Conservation (phyloP, 2,329 filamentous ascomycete genomes). For the Colletotrichum scovillei region DNA sequence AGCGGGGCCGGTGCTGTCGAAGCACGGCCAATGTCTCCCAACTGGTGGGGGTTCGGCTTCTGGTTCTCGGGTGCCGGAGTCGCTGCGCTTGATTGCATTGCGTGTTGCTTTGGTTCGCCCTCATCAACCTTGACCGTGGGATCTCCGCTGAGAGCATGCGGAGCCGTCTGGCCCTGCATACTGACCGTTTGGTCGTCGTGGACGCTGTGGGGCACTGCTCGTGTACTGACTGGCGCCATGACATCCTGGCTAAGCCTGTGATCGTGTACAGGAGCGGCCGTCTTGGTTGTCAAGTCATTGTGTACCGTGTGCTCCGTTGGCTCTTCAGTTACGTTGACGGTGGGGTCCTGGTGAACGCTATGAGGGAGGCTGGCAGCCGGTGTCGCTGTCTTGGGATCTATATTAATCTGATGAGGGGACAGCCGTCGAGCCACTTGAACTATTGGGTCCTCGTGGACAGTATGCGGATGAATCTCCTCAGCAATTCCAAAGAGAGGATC, state of each 20-base stretch:
- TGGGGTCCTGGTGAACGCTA: slow-evolving; percentile 7
- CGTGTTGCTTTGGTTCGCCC: slow-evolving; percentile 2
- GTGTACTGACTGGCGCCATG: not conserved
- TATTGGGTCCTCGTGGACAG: slow-evolving; percentile 18
- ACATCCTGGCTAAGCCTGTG: slow-evolving; percentile 23
- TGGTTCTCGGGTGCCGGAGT: not conserved
- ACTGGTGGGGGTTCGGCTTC: not conserved
- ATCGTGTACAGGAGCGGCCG: not conserved
- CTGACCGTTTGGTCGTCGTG: slow-evolving; percentile 13
- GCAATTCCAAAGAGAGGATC: slow-evolving; percentile 20
- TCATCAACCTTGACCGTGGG: not conserved
- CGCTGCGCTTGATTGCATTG: not conserved
- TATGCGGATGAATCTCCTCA: slow-evolving; percentile 18
- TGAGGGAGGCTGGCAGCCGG: not conserved
- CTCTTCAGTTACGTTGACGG: not conserved
- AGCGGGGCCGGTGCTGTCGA: not conserved
- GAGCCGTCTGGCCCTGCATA: not conserved
- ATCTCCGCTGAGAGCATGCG: slow-evolving; percentile 1
- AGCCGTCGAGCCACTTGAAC: not conserved
- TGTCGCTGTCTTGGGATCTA: not conserved
- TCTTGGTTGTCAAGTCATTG: not conserved
- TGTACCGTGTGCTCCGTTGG: slow-evolving; percentile 11
- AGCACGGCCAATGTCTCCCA: not conserved
- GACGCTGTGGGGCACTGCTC: not conserved
- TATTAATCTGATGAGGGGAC: slow-evolving; percentile 12